Percentiles rank a stretch among this genome's conserved stretches.
Conservation (phyloP, 1,284 basidiomycete species). For the Schizophyllum amplum region DNA sequence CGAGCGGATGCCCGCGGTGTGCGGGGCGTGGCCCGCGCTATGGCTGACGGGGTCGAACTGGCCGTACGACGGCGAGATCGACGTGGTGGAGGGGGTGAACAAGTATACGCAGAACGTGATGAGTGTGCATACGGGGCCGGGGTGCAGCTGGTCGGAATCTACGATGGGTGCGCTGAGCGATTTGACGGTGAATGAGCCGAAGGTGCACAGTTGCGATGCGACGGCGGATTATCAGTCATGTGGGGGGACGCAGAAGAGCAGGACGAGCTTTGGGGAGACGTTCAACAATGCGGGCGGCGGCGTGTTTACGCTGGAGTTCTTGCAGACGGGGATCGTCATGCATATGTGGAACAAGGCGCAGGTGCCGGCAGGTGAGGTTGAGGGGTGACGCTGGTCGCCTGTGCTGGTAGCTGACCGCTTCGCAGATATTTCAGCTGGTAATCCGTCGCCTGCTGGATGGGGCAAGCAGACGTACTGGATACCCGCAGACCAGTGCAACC, state of each 20-base stretch:
- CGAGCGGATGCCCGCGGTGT: constrained; percentile 55
- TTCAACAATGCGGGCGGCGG: constrained; percentile 51
- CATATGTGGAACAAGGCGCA: constrained; percentile 19
- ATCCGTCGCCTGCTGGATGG: constrained; percentile 38
- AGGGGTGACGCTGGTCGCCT: too few relatives aligned
- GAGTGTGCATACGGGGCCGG: constrained; percentile 35
- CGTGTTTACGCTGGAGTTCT: constrained; percentile 50
- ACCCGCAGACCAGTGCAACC: constrained; percentile 31
- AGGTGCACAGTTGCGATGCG: constrained; percentile 27
- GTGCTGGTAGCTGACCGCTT: background rate
- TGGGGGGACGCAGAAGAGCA: constrained; percentile 27
- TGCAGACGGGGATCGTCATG: constrained; percentile 44
- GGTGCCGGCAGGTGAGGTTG: constrained; percentile 22
- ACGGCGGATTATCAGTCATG: constrained; percentile 22
- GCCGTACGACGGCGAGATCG: constrained; percentile 8
- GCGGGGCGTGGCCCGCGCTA: constrained; percentile 35
- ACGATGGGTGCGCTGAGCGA: constrained; percentile 29
- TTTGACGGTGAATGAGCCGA: constrained; percentile 32
- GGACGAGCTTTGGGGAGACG: constrained; percentile 36
- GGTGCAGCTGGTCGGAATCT: constrained; percentile 33
- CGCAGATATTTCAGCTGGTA: constrained; percentile 36
- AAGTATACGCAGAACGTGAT: constrained; percentile 30
- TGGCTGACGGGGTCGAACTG: constrained; percentile 7
- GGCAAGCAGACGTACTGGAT: constrained; percentile 41
- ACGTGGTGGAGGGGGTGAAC: constrained; percentile 11